phyloP scores from a whole-genome alignment of 345 rosid species.

The Salix dunnii region DNA sequence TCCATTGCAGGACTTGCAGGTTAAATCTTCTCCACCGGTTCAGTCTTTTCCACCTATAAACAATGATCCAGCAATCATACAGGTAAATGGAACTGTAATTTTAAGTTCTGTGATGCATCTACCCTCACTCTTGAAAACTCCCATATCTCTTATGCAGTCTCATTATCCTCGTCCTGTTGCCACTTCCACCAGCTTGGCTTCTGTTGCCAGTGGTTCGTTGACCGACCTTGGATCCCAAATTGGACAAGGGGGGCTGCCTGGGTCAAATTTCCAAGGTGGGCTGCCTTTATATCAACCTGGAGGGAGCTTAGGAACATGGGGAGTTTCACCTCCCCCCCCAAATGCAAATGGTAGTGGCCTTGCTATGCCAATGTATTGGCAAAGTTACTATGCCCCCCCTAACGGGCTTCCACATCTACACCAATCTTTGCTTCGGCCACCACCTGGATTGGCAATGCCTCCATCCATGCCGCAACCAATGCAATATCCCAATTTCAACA shows the following conservation, averaged over 20 bases:
- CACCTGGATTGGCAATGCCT: constrained; percentile 69
- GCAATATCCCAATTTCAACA: constrained; percentile 70
- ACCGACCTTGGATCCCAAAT: constrained; percentile 53
- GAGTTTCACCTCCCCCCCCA: constrained; percentile 62
- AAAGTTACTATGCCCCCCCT: constrained; percentile 74
- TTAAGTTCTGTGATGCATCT: not conserved
- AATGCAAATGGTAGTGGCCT: constrained; percentile 56
- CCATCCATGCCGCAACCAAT: constrained; percentile 64
- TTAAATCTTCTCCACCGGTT: constrained; percentile 81
- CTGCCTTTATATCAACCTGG: constrained; percentile 88
- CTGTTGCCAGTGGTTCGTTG: constrained; percentile 49
- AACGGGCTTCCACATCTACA: constrained; percentile 78
- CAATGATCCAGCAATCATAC: constrained; percentile 93
- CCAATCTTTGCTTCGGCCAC: constrained; percentile 73
- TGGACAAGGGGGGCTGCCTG: constrained; percentile 58
- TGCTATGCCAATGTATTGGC: constrained; percentile 90
- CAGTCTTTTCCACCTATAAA: constrained; percentile 63
- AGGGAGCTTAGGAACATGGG: constrained; percentile 76
- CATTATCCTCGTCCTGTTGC: constrained; percentile 69
- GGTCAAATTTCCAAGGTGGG: constrained; percentile 61
- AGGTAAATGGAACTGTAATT: constrained; percentile 41
- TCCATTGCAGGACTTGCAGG: constrained; percentile 78
- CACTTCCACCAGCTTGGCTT: constrained; percentile 54
- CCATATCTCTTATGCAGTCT: constrained; percentile 52
- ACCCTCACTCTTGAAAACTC: constrained; percentile 5